Evolutionary conservation across 2,329 filamentous ascomycete genomes (phyloP).

Genomic region (Aspergillus hiratsukae): DNA sequence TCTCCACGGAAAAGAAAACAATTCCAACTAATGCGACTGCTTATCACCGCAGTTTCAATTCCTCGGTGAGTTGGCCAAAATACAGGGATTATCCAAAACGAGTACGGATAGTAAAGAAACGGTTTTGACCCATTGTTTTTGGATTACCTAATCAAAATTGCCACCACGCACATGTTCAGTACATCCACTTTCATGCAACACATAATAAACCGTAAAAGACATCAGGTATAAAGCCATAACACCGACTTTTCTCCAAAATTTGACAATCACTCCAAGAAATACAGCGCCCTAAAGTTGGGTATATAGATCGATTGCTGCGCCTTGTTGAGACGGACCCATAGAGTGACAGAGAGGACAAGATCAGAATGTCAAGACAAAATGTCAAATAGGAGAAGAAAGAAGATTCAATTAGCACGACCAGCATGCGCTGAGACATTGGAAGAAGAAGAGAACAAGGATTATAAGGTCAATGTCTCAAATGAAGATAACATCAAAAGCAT

Average conservation of each 20-base stretch:
- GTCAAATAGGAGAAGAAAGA: background rate
- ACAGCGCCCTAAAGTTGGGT: background rate
- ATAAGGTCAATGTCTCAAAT: background rate
- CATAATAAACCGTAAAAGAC: background rate
- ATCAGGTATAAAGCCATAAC: background rate
- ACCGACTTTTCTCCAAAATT: background rate
- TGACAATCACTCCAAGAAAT: background rate
- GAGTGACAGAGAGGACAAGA: slow-evolving; percentile 2
- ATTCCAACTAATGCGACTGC: background rate
- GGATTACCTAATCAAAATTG: background rate
- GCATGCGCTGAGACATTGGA: background rate
- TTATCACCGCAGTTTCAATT: background rate
- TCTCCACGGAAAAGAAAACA: background rate
- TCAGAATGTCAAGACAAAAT: background rate
- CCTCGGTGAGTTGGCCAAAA: background rate
- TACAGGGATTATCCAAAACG: background rate
- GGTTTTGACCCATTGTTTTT: background rate
- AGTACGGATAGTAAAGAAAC: background rate
- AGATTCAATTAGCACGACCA: background rate
- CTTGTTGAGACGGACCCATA: background rate
- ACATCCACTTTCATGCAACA: background rate
- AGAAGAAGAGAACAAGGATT: slow-evolving; percentile 6
- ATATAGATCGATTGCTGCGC: background rate
- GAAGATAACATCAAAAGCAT: slow-evolving; percentile 1
- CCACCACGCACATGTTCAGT: background rate